A percentile compares a stretch with the other conserved stretches of the same genome.
phyloP scores from a whole-genome alignment of 2,329 filamentous ascomycete genomes.

The Didymella glomerata region DNA sequence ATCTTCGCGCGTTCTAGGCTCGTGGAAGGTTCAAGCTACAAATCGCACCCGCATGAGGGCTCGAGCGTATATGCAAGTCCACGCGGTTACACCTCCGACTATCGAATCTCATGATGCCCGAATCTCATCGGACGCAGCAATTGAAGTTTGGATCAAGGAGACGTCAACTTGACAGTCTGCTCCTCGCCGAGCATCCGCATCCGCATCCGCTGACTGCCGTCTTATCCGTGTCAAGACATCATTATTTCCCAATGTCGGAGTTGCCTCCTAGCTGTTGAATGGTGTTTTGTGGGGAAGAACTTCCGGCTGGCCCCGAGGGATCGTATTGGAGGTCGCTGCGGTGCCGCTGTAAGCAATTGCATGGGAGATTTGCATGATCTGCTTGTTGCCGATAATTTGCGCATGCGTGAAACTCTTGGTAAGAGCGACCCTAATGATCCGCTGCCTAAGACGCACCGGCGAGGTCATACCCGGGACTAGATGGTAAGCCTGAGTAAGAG shows the following conservation, averaged over 20 bases:
- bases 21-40: constrained; percentile 5
- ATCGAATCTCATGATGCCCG: neutral
- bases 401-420: constrained; percentile 5
- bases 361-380: constrained; percentile 10
- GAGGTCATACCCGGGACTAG: constrained; percentile 4
- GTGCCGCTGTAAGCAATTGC: constrained; percentile 15
- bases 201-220: constrained; percentile 8
- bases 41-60: neutral
- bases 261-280: constrained; percentile 15
- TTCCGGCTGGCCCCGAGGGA: constrained; percentile 9
- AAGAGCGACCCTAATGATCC: constrained; percentile 1
- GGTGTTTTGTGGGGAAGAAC: constrained; percentile 12
- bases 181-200: neutral
- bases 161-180: neutral
- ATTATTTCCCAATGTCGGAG: constrained; percentile 8
- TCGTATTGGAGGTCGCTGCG: constrained; percentile 4
- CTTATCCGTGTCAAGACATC: constrained; percentile 14
- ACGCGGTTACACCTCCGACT: constrained; percentile 2
- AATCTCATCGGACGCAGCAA: neutral
- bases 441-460: neutral
- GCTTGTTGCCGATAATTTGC: constrained; percentile 8
- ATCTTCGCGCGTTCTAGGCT: constrained; percentile 18
- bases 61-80: neutral
- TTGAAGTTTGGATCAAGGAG: neutral
- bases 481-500: neutral